phyloP scores from a whole-genome alignment of 1,284 basidiomycete genomes.

The Microbotryomycetes sp. region DNA sequence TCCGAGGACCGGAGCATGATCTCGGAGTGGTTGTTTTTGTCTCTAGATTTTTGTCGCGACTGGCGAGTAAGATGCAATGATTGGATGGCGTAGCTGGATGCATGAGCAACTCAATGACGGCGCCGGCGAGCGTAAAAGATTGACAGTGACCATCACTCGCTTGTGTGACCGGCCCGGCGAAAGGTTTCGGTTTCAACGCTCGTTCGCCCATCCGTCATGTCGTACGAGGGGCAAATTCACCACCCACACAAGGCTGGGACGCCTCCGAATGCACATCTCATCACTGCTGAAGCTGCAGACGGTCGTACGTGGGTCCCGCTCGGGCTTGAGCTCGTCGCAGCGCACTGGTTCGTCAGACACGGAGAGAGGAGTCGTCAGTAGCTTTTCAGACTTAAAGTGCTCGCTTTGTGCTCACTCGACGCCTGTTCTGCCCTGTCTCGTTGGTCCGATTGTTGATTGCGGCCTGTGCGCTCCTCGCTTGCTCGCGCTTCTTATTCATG shows the following conservation, averaged over 20 bases:
- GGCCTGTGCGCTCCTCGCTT: neutral
- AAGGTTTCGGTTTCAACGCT: too few species aligned
- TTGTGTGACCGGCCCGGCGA: too few species aligned
- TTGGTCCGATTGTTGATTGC: neutral
- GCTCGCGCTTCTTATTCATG: neutral
- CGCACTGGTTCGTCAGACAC: conserved; percentile 26
- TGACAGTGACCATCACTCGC: too few species aligned
- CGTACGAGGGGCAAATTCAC: conserved; percentile 17
- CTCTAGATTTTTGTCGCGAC: too few species aligned
- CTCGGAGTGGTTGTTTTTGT: too few species aligned
- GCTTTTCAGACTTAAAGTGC: neutral
- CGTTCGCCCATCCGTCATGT: conserved; percentile 2
- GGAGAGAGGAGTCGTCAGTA: conserved; percentile 21
- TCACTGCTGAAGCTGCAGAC: neutral
- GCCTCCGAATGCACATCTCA: conserved; percentile 13
- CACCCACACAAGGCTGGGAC: conserved; percentile 23
- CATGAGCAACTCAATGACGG: too few species aligned
- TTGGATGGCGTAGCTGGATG: too few species aligned
- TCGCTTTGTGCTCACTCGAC: neutral
- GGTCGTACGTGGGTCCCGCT: neutral
- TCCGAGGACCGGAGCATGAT: neutral
- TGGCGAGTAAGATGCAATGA: too few species aligned
- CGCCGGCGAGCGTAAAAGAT: too few species aligned
- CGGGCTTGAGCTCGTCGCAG: conserved; percentile 22
- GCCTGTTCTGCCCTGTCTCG: neutral